Conservation (phyloP, 2,329 filamentous ascomycete species). For the Curvularia sp. region DNA sequence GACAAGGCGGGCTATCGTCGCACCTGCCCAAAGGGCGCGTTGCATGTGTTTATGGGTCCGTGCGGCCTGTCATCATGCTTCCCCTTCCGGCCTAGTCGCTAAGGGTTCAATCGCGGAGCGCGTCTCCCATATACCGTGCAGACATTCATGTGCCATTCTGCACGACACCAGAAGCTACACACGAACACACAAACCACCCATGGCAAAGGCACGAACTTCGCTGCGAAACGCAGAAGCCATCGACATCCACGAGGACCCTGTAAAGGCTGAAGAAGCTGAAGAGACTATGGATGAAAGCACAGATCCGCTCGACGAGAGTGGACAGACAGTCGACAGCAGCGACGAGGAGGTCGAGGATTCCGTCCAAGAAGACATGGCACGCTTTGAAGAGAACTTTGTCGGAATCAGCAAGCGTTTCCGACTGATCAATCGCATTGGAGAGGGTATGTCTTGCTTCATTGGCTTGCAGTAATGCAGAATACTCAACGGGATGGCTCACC, state of each 20-base stretch:
- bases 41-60: slow-evolving; percentile 29
- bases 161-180: slow-evolving; percentile 17
- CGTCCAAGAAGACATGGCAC: slow-evolving; percentile 86
- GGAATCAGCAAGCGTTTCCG: slow-evolving; percentile 85
- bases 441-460: slow-evolving; percentile 66
- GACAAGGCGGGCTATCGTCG: slow-evolving; percentile 25
- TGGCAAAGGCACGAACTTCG: slow-evolving; percentile 43
- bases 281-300: slow-evolving; percentile 57
- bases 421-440: slow-evolving; percentile 94
- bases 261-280: slow-evolving; percentile 49
- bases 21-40: slow-evolving; percentile 26
- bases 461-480: slow-evolving; percentile 38
- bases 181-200: slow-evolving; percentile 20
- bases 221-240: slow-evolving; percentile 38
- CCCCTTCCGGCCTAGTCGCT: slow-evolving; percentile 24
- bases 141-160: slow-evolving; percentile 11
- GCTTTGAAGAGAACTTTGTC: slow-evolving; percentile 80
- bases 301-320: slow-evolving; percentile 59
- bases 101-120: slow-evolving; percentile 16
- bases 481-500: slow-evolving; percentile 31
- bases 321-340: slow-evolving; percentile 54
- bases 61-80: slow-evolving; percentile 17
- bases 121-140: slow-evolving; percentile 18
- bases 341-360: slow-evolving; percentile 69
- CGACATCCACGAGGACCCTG: slow-evolving; percentile 37